Percentiles rank a stretch among this genome's conserved stretches.
These are phyloP conservation scores for Aspergillus diversus DNA, from an alignment of 495 filamentous ascomycete genomes.

Conservation along the genomic window DNA sequence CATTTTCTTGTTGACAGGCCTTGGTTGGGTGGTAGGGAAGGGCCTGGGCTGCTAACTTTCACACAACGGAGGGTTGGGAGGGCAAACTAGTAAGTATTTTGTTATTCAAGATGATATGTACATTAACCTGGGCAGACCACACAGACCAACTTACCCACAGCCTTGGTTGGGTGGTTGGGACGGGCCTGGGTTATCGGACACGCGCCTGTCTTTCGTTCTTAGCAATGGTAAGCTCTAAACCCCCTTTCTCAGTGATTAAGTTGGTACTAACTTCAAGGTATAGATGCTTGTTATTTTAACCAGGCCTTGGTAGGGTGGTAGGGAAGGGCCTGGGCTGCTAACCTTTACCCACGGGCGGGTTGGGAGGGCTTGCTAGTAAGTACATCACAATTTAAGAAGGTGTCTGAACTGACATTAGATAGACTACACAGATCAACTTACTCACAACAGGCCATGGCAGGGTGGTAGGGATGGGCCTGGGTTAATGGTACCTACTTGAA, in stretches of 20 bases:
- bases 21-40: slow-evolving; percentile 18
- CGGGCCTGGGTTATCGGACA: slow-evolving; percentile 25
- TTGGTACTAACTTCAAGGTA: no score
- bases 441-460: slow-evolving; percentile 6
- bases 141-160: neutral
- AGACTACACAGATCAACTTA: neutral
- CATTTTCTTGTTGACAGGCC: slow-evolving; percentile 1
- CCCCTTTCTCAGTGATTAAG: no score
- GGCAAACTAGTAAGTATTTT: neutral
- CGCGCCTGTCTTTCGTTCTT: no score
- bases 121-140: no score
- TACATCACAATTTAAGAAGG: neutral
- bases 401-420: no score
- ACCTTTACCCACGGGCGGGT: neutral
- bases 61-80: neutral
- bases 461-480: slow-evolving; percentile 25
- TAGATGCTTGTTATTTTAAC: neutral
- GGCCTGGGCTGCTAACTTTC: no score
- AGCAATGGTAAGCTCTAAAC: no score
- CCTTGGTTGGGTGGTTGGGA: slow-evolving; percentile 21
- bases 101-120: no score
- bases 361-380: neutral
- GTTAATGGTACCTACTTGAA: neutral
- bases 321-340: slow-evolving; percentile 2
- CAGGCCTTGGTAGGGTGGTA: slow-evolving; percentile 4